Evolutionary conservation across 192 early-diverging fungal genomes (phyloP), one percentile per base, ranked within the genome.

Genomic region (Coemansia sp.): DNA sequence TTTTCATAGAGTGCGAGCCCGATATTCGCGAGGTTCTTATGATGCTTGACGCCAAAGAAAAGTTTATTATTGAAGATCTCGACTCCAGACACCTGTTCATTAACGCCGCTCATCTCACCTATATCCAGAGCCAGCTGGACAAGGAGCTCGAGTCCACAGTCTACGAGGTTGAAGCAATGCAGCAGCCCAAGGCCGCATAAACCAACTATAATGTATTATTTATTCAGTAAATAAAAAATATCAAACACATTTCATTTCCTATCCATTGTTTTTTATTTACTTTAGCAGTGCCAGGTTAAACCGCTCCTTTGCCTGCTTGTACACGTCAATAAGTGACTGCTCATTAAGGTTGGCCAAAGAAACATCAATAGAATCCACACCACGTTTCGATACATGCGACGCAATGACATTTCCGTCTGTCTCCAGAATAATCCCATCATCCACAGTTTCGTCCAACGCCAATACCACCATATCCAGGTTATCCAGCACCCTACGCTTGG

Each of bases 371-470:
- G 85, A 72, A 52, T 91, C 90, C 40, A 83, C 75, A 56, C 87
- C 85, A 59, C 89, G 91, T 80, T 90, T 90, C 48, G 90, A 91
- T 20, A 93, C 91, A 40, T 90, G 85, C 45, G 84, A 81, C 10
- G 88, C 90, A 72, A 93, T 91, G 3, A 88, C 89, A 56, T 86
- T 87, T 6, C 89, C 80, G 55, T 91, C 90, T 4, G 89, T 91
- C 64, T 93, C 91, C 20, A 90, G 72, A 22, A 87, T 85, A 50
- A 93, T 91, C 18, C 91, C 96, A 66, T 96, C 93, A 74, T 99
- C 96, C 30, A 99, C 89, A 36, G 91, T 89, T 70, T 99, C 96
- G 78, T 99, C 96, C 45, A 99, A 75, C 4, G 91, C 89, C 34
- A 99, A 86, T 48, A 93, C 87, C 0, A 96, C 91, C 60, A 95